Evolutionary conservation across 2,329 filamentous ascomycete genomes (phyloP).

Genomic region (Dothideomycetes sp.): DNA sequence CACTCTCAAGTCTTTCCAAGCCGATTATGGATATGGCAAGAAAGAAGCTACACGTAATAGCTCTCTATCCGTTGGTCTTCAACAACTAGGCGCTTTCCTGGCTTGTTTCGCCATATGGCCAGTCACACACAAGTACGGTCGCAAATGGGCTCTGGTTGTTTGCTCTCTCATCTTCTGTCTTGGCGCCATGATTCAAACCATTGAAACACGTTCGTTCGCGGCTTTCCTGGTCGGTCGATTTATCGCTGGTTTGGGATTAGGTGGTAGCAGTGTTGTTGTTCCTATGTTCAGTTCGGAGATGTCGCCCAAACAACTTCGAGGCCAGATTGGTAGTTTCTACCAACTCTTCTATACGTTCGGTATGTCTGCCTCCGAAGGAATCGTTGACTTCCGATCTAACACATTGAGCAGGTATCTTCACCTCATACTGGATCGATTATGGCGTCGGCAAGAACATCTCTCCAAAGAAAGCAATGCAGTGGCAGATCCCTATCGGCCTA

Average conservation of each 20-base stretch:
- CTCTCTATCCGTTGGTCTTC: constrained; percentile 41
- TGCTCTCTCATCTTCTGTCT: constrained; percentile 35
- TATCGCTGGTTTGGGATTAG: constrained; percentile 41
- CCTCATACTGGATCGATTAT: constrained; percentile 48
- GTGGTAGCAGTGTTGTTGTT: constrained; percentile 37
- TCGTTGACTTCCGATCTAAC: background rate
- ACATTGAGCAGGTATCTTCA: constrained; percentile 31
- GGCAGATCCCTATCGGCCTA: constrained; percentile 48
- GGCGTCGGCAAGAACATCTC: constrained; percentile 31
- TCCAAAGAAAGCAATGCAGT: constrained; percentile 34
- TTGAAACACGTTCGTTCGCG: constrained; percentile 37
- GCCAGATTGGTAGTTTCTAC: constrained; percentile 42
- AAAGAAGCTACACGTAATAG: constrained; percentile 32
- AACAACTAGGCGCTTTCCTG: constrained; percentile 45
- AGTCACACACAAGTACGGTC: constrained; percentile 38
- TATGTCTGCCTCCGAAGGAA: constrained; percentile 3
- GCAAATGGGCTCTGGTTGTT: constrained; percentile 37
- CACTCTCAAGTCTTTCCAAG: constrained; percentile 35
- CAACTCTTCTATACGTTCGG: constrained; percentile 44
- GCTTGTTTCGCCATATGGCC: constrained; percentile 44
- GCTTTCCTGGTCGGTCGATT: constrained; percentile 40
- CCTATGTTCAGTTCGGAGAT: constrained; percentile 36
- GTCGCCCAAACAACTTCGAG: constrained; percentile 37
- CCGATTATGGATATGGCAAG: constrained; percentile 35
- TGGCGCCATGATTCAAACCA: constrained; percentile 37